Base-by-base conservation (phyloP, 495 filamentous ascomycete species). In the Trichoderma asperelloides region DNA sequence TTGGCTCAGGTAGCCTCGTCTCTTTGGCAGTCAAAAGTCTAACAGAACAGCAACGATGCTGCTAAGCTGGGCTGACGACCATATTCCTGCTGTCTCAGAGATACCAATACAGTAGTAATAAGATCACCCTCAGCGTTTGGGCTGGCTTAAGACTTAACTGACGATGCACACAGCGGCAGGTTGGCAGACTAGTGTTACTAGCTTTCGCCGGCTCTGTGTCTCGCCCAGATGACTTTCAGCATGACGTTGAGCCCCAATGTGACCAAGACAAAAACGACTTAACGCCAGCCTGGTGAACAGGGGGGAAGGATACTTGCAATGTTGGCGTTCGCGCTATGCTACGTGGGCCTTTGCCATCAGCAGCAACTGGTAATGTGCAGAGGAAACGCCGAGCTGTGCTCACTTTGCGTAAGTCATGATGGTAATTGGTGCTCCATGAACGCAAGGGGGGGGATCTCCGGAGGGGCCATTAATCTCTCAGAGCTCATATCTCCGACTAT, bases 201-300 rank as follows among this genome's bases (percentile, higher is more conserved):
- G 47, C 21, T 51, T 60, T 60, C 25, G 55, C 55, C 55, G 27
- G 55, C 27, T 13, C 23, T 60, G 49, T 57, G 23, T 30, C 25
- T 60, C 55, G 55, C 27, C 55, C 55, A 60, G 27, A 60, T 60
- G 55, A 60, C 55, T 60, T 60, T 13, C 11, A 60, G 55, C 55
- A 60, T 60, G 55, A 60, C 55, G 55, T 60, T 60, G 55, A 60
- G 55, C 55, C 55, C 55, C 55, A 60, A 60, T 60, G 55, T 60
- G 55, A 60, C 55, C 55, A 60, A 30, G 55, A 60, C 55, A 12
- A 27, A 60, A 60, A 60, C 6, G 55, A 60, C 55, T 21, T 27
- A 57, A 27, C 7, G 2, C n/a, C n/a, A n/a, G n/a, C n/a, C n/a
- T n/a, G n/a, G 23, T 5, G 55, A 28, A 30, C 55, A 60, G 55